phyloP scores from a whole-genome alignment of 148 eudicot species.

The Dysphania ambrosioides region DNA sequence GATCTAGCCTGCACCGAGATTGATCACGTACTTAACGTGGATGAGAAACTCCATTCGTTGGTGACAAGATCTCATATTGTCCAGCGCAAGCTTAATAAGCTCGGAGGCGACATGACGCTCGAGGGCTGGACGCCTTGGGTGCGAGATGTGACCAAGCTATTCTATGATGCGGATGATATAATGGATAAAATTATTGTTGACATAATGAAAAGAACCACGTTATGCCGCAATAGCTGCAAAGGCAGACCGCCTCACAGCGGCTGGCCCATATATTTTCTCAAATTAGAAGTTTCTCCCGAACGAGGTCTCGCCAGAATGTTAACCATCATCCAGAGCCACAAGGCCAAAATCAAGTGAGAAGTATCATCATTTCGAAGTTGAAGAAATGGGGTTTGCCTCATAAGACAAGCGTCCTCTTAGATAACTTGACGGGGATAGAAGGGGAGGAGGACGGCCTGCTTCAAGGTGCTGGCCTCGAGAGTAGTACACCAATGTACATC shows the following conservation, averaged over 20 bases:
- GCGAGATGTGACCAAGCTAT: background rate
- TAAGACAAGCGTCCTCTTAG: background rate
- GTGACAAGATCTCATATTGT: background rate
- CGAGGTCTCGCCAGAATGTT: background rate
- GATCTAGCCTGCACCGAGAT: slow-evolving; percentile 2
- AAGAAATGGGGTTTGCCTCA: slow-evolving; percentile 5
- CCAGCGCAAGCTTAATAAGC: background rate
- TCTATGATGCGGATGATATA: slow-evolving; percentile 9
- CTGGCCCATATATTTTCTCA: background rate
- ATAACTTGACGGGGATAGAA: background rate
- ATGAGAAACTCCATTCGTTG: background rate
- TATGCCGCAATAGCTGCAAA: background rate
- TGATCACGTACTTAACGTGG: background rate
- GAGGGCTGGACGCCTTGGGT: background rate
- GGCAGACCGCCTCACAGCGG: background rate
- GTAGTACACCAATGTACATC: background rate
- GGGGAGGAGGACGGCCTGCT: background rate
- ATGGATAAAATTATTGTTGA: background rate
- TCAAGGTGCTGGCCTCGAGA: background rate
- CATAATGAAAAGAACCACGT: background rate
- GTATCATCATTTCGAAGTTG: background rate
- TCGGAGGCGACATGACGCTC: background rate
- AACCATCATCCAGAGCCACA: background rate
- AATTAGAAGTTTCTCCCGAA: background rate
- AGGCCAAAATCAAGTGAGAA: background rate